Percentiles rank a stretch among this genome's conserved stretches.
phyloP scores from a whole-genome alignment of 2,329 filamentous ascomycete genomes.

The Penicillium sp. region DNA sequence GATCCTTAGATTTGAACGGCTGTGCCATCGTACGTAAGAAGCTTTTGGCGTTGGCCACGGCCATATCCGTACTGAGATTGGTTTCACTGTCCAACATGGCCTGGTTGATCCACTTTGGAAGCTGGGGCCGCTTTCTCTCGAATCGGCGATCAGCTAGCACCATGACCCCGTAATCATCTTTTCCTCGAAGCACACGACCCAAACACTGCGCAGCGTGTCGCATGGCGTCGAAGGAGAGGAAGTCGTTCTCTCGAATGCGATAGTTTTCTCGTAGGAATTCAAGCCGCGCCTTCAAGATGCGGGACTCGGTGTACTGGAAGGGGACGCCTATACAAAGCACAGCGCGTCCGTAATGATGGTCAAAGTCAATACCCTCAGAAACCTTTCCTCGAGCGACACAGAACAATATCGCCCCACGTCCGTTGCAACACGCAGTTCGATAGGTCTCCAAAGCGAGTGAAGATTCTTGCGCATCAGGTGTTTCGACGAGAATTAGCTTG shows the following conservation, averaged over 20 bases:
- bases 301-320: conserved; percentile 97
- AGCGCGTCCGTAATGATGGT: conserved; percentile 94
- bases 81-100: conserved; percentile 77
- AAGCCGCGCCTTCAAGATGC: conserved; percentile 89
- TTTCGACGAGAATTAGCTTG: conserved; percentile 96
- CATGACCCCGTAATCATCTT: conserved; percentile 99
- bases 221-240: conserved; percentile 98
- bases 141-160: conserved; percentile 91
- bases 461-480: conserved; percentile 93
- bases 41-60: conserved; percentile 77
- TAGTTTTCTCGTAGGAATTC: conserved; percentile 97
- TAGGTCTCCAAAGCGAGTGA: conserved; percentile 94
- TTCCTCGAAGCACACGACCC: conserved; percentile 87
- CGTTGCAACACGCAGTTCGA: conserved; percentile 94
- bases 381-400: conserved; percentile 97
- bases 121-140: conserved; percentile 79
- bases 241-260: conserved; percentile 93
- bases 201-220: conserved; percentile 96
- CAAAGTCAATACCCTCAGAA: conserved; percentile 96
- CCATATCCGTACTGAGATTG: conserved; percentile 93
- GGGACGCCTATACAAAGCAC: conserved; percentile 95
- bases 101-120: conserved; percentile 95
- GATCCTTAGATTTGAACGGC: conserved; percentile 73
- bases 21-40: conserved; percentile 91
- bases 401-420: conserved; percentile 82